Percentiles rank a stretch among this genome's conserved stretches.
Evolutionary conservation across 805 yeast species (phyloP).

Genomic region (Sporopachydermia lactativora): DNA sequence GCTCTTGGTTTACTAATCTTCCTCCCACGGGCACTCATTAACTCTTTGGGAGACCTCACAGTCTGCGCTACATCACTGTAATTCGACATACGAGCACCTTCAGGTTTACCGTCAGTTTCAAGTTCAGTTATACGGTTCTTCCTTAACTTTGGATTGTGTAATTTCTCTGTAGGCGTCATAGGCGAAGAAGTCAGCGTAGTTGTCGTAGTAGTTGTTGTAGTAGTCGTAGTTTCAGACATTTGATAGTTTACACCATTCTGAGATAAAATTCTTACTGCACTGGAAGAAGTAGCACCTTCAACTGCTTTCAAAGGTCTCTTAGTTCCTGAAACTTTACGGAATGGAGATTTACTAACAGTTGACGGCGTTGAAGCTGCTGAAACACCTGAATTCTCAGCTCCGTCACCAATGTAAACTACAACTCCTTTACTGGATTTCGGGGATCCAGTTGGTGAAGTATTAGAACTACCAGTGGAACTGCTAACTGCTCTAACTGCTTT

Average conservation of each 20-base stretch:
- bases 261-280: conserved; percentile 7
- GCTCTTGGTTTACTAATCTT: no score
- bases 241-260: conserved; percentile 25
- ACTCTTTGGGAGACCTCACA: background rate
- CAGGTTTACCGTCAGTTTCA: no score
- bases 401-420: background rate
- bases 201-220: conserved; percentile 27
- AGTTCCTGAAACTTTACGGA: conserved; percentile 8
- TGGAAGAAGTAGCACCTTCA: conserved; percentile 6
- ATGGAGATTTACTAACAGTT: no score
- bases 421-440: background rate
- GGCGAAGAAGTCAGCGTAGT: conserved; percentile 18
- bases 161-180: conserved; percentile 15
- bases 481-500: background rate
- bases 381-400: conserved; percentile 11
- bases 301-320: conserved; percentile 10
- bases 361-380: no score
- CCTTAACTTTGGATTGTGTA: conserved; percentile 16
- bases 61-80: background rate
- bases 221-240: conserved; percentile 34
- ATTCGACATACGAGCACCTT: no score
- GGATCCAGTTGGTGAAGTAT: background rate
- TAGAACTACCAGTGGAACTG: background rate
- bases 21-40: no score
- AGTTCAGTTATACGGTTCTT: background rate